Base-by-base conservation (phyloP, 345 rosid genomes). In the Melaleuca alternifolia region DNA sequence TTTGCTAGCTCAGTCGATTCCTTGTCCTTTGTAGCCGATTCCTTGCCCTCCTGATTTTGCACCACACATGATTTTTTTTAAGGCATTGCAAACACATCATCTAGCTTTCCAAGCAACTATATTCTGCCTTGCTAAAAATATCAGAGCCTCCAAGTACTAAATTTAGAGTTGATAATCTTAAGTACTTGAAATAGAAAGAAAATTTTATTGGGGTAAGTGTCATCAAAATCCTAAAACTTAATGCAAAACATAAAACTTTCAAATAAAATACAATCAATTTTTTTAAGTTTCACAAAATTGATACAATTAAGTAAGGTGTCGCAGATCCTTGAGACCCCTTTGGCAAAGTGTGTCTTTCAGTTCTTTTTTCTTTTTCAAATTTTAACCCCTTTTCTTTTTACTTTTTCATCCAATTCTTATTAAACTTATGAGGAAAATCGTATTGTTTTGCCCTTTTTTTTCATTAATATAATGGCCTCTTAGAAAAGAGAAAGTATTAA, bases 201-300 rank as follows among this genome's bases (percentile, higher is more conserved):
- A 62, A 62, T 30, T 30, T 30, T 62, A 30, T 62, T 10, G 9
- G 44, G 44, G 15, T 62, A 62, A 62, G 2, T 28, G 21, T 41
- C 3, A 62, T 0, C 1, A 0, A 0, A 0, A 62, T 62, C 6
- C 6, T 15, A 2, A 62, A 62, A 62, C 44, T 30, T 9, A 0
- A 30, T 20, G 4, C 1, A 1, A 62, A 28, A 62, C 76, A 16
- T 3, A 0, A 28, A 0, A 30, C 21, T 62, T 56, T 56, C 28
- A 24, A 56, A 56, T 41, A 41, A 10, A 4, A 13, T 56, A 6
- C 21, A 62, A 62, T 30, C 44, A 15, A 62, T 10, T 62, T 11
- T 62, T 62, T 14, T 14, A 62, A 62, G 7, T 30, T 62, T 7
- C 0, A 30, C 0, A 65, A 62, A 62, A 15, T 62, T 30, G 3